phyloP scores from a whole-genome alignment of 371 early-diverging fungal species.

The Massospora cicadina region DNA sequence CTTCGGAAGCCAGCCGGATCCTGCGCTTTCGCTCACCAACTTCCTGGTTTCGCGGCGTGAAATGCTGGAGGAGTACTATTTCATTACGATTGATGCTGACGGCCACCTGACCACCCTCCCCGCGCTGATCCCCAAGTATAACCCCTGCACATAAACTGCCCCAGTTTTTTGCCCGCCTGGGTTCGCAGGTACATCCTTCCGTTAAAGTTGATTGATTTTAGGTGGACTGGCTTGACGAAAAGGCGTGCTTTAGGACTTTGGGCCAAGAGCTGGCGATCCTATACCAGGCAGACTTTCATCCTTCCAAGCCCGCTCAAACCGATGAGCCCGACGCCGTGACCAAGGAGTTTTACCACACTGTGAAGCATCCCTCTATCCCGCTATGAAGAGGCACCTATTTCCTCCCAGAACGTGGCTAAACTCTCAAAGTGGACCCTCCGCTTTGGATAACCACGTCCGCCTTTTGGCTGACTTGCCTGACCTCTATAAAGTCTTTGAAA shows the following conservation, averaged over 20 bases:
- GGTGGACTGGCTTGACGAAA: slow-evolving; percentile 72
- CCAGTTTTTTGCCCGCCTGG: slow-evolving; percentile 54
- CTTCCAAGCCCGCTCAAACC: slow-evolving; percentile 18
- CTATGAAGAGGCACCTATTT: slow-evolving; percentile 42
- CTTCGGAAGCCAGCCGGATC: slow-evolving; percentile 18
- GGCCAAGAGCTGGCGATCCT: slow-evolving; percentile 53
- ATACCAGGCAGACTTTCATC: slow-evolving; percentile 30
- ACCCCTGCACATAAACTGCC: slow-evolving; percentile 69
- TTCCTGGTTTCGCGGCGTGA: slow-evolving; percentile 34
- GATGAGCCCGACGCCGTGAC: neutral
- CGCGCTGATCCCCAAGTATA: slow-evolving; percentile 53
- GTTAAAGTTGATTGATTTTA: slow-evolving; percentile 14
- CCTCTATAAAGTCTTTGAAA: slow-evolving; percentile 81
- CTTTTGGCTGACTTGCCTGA: slow-evolving; percentile 71
- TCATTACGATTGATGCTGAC: slow-evolving; percentile 36
- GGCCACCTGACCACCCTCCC: slow-evolving; percentile 53
- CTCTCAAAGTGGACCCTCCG: slow-evolving; percentile 6
- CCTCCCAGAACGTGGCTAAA: slow-evolving; percentile 22
- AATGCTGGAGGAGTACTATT: slow-evolving; percentile 78
- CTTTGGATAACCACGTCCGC: slow-evolving; percentile 34
- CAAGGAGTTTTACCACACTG: slow-evolving; percentile 28
- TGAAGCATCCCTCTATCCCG: slow-evolving; percentile 64
- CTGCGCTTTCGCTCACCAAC: slow-evolving; percentile 22
- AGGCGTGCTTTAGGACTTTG: slow-evolving; percentile 53
- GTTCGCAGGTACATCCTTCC: slow-evolving; percentile 35